A percentile compares a stretch with the other conserved stretches of the same genome.
Evolutionary conservation across 176 grass and related monocot species (phyloP).

Genomic region (Phoenix roebelenii): DNA sequence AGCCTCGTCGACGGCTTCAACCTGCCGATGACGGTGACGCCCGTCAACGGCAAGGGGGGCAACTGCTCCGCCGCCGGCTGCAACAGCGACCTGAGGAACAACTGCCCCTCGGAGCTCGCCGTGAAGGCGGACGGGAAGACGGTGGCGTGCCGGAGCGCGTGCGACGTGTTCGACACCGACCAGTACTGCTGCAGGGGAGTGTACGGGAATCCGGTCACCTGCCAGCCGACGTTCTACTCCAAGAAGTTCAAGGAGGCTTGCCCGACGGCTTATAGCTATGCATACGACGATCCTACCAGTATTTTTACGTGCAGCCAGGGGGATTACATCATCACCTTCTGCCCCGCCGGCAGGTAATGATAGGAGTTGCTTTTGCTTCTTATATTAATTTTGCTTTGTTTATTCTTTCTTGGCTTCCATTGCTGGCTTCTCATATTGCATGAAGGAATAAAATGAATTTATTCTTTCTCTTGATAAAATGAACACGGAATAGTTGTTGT

Average conservation of each 20-base stretch:
- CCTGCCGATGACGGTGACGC: conserved; percentile 36
- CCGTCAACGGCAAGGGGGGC: conserved; percentile 18
- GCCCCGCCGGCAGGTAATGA: conserved; percentile 38
- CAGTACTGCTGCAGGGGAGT: conserved; percentile 67
- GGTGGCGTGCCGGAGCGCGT: conserved; percentile 81
- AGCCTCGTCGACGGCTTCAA: conserved; percentile 85
- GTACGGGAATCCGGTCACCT: conserved; percentile 39
- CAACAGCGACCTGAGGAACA: conserved; percentile 38
- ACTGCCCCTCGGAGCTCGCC: conserved; percentile 56
- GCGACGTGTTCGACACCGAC: conserved; percentile 77
- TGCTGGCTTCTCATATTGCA: too few relatives aligned
- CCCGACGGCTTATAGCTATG: conserved; percentile 75
- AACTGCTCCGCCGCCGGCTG: conserved; percentile 68
- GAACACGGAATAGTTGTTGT: too few relatives aligned
- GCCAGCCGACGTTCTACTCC: conserved; percentile 68
- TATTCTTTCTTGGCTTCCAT: too few relatives aligned
- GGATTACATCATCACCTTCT: conserved; percentile 69
- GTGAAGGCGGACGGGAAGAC: conserved; percentile 31
- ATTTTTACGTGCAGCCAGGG: conserved; percentile 52
- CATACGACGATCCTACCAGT: conserved; percentile 79
- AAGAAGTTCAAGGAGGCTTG: conserved; percentile 67
- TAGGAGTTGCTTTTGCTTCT: too few relatives aligned
- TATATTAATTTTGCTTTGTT: too few relatives aligned
- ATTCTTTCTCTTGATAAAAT: too few relatives aligned
- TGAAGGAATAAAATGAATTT: too few relatives aligned